phyloP scores from a whole-genome alignment of 805 yeast species.

The Candida maltosa region DNA sequence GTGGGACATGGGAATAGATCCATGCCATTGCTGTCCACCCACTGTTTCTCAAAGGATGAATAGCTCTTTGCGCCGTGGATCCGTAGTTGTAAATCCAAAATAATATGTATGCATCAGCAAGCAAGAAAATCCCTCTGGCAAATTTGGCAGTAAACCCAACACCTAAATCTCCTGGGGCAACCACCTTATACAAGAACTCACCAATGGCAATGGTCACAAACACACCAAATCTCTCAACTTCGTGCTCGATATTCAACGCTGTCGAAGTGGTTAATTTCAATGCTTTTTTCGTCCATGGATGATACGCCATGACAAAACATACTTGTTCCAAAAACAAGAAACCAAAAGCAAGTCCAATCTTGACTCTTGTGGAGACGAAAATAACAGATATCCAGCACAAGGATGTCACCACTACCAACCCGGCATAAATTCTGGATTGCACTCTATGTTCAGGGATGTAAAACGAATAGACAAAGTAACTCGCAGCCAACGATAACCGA shows the following conservation, averaged over 20 bases:
- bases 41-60: constrained; percentile 52
- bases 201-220: constrained; percentile 66
- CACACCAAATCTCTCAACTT: constrained; percentile 56
- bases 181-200: constrained; percentile 54
- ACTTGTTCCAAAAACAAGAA: constrained; percentile 40
- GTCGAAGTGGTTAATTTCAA: constrained; percentile 48
- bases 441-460: constrained; percentile 48
- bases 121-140: constrained; percentile 46
- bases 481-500: constrained; percentile 34
- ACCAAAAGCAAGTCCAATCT: constrained; percentile 43
- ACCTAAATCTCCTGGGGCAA: constrained; percentile 47
- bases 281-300: constrained; percentile 44
- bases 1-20: constrained; percentile 48
- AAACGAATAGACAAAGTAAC: constrained; percentile 38
- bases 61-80: constrained; percentile 45
- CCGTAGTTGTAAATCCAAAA: constrained; percentile 56
- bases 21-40: constrained; percentile 44
- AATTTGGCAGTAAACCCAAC: constrained; percentile 41
- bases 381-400: constrained; percentile 52
- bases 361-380: constrained; percentile 43
- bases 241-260: constrained; percentile 65
- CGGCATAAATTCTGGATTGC: constrained; percentile 44
- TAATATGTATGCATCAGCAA: constrained; percentile 46
- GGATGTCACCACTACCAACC: constrained; percentile 28
- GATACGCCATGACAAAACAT: constrained; percentile 35